Evolutionary conservation across 2,329 filamentous ascomycete species (phyloP).

Genomic region (Pestalotiopsis sp.): DNA sequence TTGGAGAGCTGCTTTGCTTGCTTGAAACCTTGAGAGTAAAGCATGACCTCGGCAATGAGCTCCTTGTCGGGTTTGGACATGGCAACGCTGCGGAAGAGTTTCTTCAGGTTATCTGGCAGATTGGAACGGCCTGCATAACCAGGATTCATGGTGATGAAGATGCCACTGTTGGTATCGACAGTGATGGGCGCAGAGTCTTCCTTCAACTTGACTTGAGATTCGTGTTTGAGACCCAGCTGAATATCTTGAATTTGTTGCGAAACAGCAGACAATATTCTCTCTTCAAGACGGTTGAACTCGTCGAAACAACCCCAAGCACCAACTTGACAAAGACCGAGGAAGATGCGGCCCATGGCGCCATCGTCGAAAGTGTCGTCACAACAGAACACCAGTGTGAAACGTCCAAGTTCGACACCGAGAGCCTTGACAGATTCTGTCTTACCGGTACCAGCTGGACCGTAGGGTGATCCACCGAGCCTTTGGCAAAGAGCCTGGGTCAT

Average conservation of each 20-base stretch:
- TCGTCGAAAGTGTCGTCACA: conserved; percentile 99
- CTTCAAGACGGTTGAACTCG: conserved; percentile 98
- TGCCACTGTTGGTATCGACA: conserved; percentile 91
- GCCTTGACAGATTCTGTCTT: conserved; percentile 99
- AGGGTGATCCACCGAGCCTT: conserved; percentile 92
- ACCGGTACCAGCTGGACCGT: conserved; percentile 95
- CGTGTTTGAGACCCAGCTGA: conserved; percentile 89
- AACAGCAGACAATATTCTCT: conserved; percentile 95
- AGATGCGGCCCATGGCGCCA: conserved; percentile 99
- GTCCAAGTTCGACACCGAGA: conserved; percentile 90
- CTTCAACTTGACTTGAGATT: conserved; percentile 90
- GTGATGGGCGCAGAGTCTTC: conserved; percentile 74
- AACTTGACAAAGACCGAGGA: conserved; percentile 98
- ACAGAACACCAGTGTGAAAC: conserved; percentile 98
- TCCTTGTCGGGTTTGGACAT: conserved; percentile 99
- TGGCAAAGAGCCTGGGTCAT: conserved; percentile 96
- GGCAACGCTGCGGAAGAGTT: conserved; percentile 96
- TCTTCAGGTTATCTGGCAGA: conserved; percentile 98
- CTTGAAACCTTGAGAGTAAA: conserved; percentile 98
- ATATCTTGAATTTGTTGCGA: conserved; percentile 99
- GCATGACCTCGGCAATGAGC: conserved; percentile 98
- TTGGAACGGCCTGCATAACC: conserved; percentile 98
- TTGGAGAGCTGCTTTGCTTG: conserved; percentile 93
- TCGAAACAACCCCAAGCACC: conserved; percentile 99
- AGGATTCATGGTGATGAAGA: conserved; percentile 99